Base-by-base conservation (phyloP, 805 yeast genomes). In the Candida sanyiensis region DNA sequence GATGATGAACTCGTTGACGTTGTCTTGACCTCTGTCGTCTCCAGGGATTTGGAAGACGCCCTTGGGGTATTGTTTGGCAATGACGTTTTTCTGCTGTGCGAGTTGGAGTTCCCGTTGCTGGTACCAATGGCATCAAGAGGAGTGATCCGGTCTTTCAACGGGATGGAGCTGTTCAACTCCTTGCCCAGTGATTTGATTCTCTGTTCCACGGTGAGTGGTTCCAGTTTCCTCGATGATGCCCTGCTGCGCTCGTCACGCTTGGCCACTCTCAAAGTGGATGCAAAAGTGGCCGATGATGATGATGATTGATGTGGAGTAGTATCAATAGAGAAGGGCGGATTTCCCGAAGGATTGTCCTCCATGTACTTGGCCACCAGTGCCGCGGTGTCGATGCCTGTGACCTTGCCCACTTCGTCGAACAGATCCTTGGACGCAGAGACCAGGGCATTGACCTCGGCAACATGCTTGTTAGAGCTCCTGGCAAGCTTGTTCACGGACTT, bases 391-490 rank as follows among this genome's bases (percentile, higher is more conserved):
- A 57, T 36, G 11, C 48, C 31, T 23, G 49, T 69, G 39, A 59
- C 48, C 31, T 60, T 59, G 10, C 60, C 65, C 32, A 68, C 43
- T 22, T 70, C 61, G 19, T 59, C 62, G 43, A 79, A 62, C 16
- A 70, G 60, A 7, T 64, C 66, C 33, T 70, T 70, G 39, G 75
- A 70, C 37, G 73, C 71, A 28, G 59, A 63, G 33, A 77, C 53
- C 3, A 75, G 51, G 3, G 56, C 45, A 39, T 67, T 63, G 4
- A 75, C 62, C 33, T 73, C 73, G 38, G 62, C 64, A n/a, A 76
- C 75, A 45, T 75, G 78, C 15, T 60, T 49, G 38, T 64, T 68
- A 3, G 78, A 61, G 3, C 67, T 65, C 18, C 56, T 55, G 1
- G 72, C 72, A 41, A 79, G 56, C 22, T 61, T 55, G 4, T 68